A percentile compares a stretch with the other conserved stretches of the same genome.
These are phyloP conservation scores for Scheffersomyces stipitis DNA, from an alignment of 805 yeast species.

Conservation along the genomic window DNA sequence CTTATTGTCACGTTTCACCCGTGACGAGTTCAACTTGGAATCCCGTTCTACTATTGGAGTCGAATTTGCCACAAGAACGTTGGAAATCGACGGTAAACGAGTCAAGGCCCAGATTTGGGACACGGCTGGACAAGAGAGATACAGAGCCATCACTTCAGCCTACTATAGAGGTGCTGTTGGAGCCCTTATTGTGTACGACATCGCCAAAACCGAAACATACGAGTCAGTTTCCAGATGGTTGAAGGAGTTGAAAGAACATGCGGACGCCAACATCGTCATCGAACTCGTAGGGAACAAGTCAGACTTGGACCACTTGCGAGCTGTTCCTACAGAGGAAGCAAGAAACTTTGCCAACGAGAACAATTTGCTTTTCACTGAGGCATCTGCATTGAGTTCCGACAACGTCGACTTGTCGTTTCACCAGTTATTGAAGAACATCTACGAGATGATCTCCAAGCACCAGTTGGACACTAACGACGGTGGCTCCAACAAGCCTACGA, in stretches of 20 bases:
- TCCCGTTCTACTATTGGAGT: slow-evolving; percentile 96
- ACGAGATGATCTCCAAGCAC: slow-evolving; percentile 91
- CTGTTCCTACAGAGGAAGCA: slow-evolving; percentile 98
- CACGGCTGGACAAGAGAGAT: slow-evolving; percentile 98
- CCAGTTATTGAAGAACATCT: slow-evolving; percentile 87
- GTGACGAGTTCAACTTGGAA: slow-evolving; percentile 94
- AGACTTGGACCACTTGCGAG: slow-evolving; percentile 88
- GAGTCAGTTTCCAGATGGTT: slow-evolving; percentile 87
- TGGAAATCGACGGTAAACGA: slow-evolving; percentile 80
- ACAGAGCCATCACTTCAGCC: slow-evolving; percentile 96
- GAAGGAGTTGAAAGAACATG: slow-evolving; percentile 88
- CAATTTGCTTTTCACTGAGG: slow-evolving; percentile 89
- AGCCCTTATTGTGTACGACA: slow-evolving; percentile 92
- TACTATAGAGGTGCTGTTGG: slow-evolving; percentile 98
- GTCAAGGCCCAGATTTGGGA: slow-evolving; percentile 96
- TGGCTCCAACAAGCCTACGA: slow-evolving; percentile 54
- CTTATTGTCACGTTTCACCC: slow-evolving; percentile 86
- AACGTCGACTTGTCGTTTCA: slow-evolving; percentile 95
- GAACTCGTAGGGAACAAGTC: slow-evolving; percentile 91
- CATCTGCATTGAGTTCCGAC: slow-evolving; percentile 90
- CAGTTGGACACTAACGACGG: slow-evolving; percentile 85
- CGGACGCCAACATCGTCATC: slow-evolving; percentile 91
- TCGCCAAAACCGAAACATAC: slow-evolving; percentile 84
- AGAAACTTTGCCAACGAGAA: slow-evolving; percentile 91
- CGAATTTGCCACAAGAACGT: slow-evolving; percentile 95